A percentile compares a stretch with the other conserved stretches of the same genome.
phyloP scores from a whole-genome alignment of 148 eudicot species.

The Rhododendron molle region DNA sequence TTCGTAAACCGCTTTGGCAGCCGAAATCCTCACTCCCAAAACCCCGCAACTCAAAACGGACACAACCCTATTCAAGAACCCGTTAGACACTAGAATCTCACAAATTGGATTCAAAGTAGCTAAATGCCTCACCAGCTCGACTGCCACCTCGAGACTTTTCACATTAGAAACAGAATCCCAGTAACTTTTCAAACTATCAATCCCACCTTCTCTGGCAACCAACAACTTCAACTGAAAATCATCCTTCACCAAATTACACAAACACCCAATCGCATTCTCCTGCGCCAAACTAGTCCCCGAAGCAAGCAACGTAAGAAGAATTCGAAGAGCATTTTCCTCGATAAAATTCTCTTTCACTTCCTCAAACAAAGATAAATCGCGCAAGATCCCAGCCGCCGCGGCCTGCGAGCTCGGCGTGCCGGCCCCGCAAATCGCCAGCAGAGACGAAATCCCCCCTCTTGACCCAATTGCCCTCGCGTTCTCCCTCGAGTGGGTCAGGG shows the following conservation, averaged over 20 bases:
- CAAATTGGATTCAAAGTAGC: slow-evolving; percentile 46
- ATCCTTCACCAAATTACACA: slow-evolving; percentile 47
- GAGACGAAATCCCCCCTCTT: slow-evolving; percentile 74
- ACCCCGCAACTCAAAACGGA: slow-evolving; percentile 58
- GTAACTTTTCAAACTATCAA: slow-evolving; percentile 55
- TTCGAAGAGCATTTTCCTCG: slow-evolving; percentile 63
- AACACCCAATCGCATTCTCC: slow-evolving; percentile 75
- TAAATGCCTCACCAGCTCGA: slow-evolving; percentile 44
- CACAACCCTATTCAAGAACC: slow-evolving; percentile 41
- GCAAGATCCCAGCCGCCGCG: slow-evolving; percentile 63
- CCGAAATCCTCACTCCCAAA: slow-evolving; percentile 58
- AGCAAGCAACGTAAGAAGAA: slow-evolving; percentile 38
- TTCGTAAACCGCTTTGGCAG: slow-evolving; percentile 57
- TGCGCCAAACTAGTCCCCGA: slow-evolving; percentile 66
- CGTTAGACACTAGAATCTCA: slow-evolving; percentile 45
- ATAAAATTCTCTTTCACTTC: slow-evolving; percentile 69
- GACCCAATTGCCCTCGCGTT: slow-evolving; percentile 83
- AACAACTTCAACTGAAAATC: slow-evolving; percentile 63
- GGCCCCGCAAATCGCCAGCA: slow-evolving; percentile 62
- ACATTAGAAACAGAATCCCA: slow-evolving; percentile 58
- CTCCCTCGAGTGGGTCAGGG: slow-evolving; percentile 50
- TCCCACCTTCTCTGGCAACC: slow-evolving; percentile 62
- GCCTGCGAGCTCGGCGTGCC: slow-evolving; percentile 83
- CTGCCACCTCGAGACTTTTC: slow-evolving; percentile 49
- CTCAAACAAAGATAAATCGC: slow-evolving; percentile 49